Conservation (phyloP, 2,329 filamentous ascomycete genomes). For the Aspergillus sp. region DNA sequence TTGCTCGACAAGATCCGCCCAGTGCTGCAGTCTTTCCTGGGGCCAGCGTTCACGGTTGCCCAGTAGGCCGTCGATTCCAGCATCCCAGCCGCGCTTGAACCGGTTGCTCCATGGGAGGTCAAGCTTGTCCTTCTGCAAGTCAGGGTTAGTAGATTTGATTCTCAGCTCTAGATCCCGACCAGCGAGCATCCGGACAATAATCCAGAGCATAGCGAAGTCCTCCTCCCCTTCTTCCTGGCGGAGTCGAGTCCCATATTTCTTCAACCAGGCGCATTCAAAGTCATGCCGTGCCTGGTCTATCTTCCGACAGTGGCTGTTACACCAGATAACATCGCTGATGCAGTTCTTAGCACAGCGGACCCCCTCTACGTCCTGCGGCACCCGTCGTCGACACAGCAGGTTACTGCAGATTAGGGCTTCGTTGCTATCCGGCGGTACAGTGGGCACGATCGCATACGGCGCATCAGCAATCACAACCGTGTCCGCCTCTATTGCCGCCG, state of each 20-base stretch:
- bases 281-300: background rate
- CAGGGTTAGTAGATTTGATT: background rate
- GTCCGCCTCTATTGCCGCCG: background rate
- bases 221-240: background rate
- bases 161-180: background rate
- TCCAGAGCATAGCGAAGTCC: constrained; percentile 4
- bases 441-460: constrained; percentile 3
- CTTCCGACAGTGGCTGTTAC: background rate
- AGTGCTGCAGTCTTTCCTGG: background rate
- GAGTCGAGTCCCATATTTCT: background rate
- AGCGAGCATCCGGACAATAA: background rate
- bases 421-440: background rate
- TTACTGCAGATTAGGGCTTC: constrained; percentile 1
- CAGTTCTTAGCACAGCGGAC: background rate
- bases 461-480: background rate
- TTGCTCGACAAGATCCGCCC: background rate
- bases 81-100: background rate
- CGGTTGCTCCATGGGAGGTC: background rate
- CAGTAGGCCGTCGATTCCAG: background rate
- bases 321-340: background rate
- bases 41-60: background rate
- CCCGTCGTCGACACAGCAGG: background rate
- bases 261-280: background rate
- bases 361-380: background rate
- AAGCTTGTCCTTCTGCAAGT: background rate